Base-by-base conservation (phyloP, 2,329 filamentous ascomycete genomes). In the Epichloe baconii region DNA sequence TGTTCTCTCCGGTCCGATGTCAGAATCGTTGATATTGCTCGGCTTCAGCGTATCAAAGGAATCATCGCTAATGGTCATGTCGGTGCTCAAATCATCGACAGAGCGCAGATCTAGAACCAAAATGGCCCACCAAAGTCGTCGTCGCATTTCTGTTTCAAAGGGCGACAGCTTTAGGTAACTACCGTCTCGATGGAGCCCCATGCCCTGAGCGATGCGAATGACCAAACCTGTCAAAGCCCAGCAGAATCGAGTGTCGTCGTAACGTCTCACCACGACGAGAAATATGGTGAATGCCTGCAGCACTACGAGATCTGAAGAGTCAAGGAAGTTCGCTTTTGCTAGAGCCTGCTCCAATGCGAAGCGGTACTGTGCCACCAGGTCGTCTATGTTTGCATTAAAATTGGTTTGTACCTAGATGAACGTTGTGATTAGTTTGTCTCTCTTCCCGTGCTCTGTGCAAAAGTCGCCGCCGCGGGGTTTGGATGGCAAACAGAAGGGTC, bases 91-190 rank as follows among this genome's bases (percentile, higher is more conserved):
- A 50, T 79, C 74, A 53, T 82, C 78, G 3, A 76, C 71, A 0
- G 74, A 70, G 8, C 75, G 71, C 3, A 76, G 63, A 56, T 85
- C 81, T 0, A 83, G 66, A 3, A 75, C 67, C 41, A 79, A 66
- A 10, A 84, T 70, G n/a, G 74, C 69, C 72, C 77, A 82, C 76
- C 80, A 84, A 0, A 83, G 61, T 2, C 81, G 70, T 21, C 80
- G 70, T 38, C 80, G 70, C 63, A 82, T 75, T 59, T 84, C 79
- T 1, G 73, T 72, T 51, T 83, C 79, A 52, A 78, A 81, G 0
- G 77, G 74, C 0, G 72, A 68, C 4, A 84, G 65, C 1, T 70
- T 71, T 38, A 82, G 70, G 44, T 70, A 63, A 4, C 67, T 65
- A 11, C 72, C 71, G 49, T 83, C 79, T 5, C 77, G 72, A 57